Percentiles rank a stretch among this genome's conserved stretches.
Conservation (phyloP, 169 alveolate species). For the Babesia caballi region DNA sequence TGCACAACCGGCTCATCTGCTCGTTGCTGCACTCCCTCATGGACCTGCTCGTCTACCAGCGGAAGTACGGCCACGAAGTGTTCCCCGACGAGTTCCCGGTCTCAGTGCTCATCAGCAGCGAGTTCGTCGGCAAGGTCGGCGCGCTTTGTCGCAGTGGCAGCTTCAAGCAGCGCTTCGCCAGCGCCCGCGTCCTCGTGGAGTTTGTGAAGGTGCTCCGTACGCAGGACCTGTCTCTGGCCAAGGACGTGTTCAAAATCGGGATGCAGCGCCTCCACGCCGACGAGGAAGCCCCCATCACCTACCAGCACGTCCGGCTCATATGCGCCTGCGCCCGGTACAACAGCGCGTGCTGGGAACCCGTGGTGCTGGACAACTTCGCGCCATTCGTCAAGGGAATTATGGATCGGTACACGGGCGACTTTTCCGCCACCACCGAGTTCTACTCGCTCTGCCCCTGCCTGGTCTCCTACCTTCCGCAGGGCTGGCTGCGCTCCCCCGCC, state of each 20-base stretch:
- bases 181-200: slow-evolving; percentile 35
- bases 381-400: slow-evolving; percentile 12
- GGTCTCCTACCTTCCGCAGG: slow-evolving; percentile 32
- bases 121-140: slow-evolving; percentile 1
- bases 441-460: slow-evolving; percentile 45
- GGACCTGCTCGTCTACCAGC: slow-evolving; percentile 14
- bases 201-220: slow-evolving; percentile 34
- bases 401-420: slow-evolving; percentile 32
- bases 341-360: slow-evolving; percentile 2
- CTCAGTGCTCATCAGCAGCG: slow-evolving; percentile 8
- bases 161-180: slow-evolving; percentile 31
- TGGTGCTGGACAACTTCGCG: slow-evolving; percentile 10
- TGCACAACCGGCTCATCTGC: slow-evolving; percentile 52
- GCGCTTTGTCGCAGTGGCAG: slow-evolving; percentile 24
- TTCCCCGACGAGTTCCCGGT: background rate
- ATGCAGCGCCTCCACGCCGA: slow-evolving; percentile 3
- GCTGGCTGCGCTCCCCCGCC: slow-evolving; percentile 9
- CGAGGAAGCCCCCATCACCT: slow-evolving; percentile 24
- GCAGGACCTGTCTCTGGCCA: background rate
- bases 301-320: slow-evolving; percentile 34
- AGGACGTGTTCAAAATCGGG: background rate
- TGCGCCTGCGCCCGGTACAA: slow-evolving; percentile 56
- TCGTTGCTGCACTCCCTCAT: slow-evolving; percentile 35
- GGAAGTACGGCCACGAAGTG: background rate
- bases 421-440: slow-evolving; percentile 1